Evolutionary conservation across 75 land plant species (phyloP), one percentile per base, ranked within the genome.

Genomic region (Larix kaempferi): DNA sequence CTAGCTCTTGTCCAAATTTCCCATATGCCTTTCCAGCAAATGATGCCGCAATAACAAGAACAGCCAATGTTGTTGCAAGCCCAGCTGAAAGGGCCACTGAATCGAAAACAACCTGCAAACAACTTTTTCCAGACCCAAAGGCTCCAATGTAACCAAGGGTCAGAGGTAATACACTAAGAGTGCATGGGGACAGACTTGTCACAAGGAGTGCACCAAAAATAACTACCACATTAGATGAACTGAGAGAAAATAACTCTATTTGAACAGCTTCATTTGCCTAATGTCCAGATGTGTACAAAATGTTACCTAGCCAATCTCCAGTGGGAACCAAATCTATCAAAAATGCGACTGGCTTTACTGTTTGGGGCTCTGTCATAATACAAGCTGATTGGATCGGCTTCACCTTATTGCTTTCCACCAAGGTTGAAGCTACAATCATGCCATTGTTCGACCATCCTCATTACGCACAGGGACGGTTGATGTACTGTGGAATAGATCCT

Each of bases 71-170:
- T 61, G 98, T 94, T 54, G 99, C 99, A 80, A 97, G 84, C 75
- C 99, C 99, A 80, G 95, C 71, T 41, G 99, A 84, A 73, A 97
- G 94, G 27, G 99, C 84, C 79, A 97, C 54, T 39, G 99, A 94
- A 84, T 97, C 81, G 54, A 82, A 81, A 79, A 94, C 77, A 37
- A 84, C 99, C 95, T 92, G 89, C 23, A 84, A 74, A 66, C 86
- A 89, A 69, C 86, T 86, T 81, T 97, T 94, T 35, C 94, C 98
- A 74, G 98, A 85, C 57, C 98, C 99, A 87, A 94, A 92, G 59
- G 99, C 98, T 58, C 99, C 99, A 79, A 97, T 97, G 86, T 97
- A 97, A 76, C 99, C 99, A 83, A 97, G 98, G 5, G 99, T 97
- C 75, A 97, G 84, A 71, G 99, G 99, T 73, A 97, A 83, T 37